These are phyloP conservation scores for Adansonia grandidieri DNA, from an alignment of 441 rosid species.

Conservation along the genomic window DNA sequence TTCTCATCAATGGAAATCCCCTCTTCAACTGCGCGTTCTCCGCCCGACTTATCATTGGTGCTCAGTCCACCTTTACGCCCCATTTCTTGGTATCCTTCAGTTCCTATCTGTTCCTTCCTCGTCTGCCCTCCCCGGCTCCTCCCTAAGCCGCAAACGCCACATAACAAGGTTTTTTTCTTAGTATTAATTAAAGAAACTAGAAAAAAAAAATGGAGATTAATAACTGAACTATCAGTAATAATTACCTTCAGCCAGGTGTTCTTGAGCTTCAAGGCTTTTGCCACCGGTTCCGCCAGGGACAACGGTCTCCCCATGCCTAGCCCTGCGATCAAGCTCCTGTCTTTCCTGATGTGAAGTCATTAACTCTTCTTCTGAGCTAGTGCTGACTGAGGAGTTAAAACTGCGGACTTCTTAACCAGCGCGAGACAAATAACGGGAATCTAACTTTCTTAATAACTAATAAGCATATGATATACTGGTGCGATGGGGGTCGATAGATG, in stretches of 20 bases:
- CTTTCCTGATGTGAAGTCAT: conserved; percentile 37
- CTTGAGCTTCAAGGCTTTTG: conserved; percentile 72
- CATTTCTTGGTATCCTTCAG: conserved; percentile 62
- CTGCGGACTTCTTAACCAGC: neutral
- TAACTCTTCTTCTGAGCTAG: neutral
- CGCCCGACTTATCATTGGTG: neutral
- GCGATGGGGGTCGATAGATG: neutral
- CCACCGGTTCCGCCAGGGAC: conserved; percentile 74
- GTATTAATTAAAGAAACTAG: too few species aligned
- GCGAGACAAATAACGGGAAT: neutral
- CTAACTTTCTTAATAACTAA: neutral
- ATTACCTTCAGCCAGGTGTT: conserved; percentile 66
- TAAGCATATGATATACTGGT: neutral
- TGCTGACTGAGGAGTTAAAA: neutral
- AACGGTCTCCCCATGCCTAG: conserved; percentile 61
- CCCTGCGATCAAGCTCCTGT: conserved; percentile 51
- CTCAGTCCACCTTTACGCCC: neutral
- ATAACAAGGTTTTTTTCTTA: neutral
- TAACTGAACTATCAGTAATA: neutral
- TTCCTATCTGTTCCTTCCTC: conserved; percentile 66
- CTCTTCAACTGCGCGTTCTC: conserved; percentile 37
- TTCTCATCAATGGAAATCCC: conserved; percentile 47
- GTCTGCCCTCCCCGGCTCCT: conserved; percentile 67
- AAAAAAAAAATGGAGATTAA: neutral
- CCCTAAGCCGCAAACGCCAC: conserved; percentile 35